Base-by-base conservation (phyloP, 805 yeast genomes). In the Suhomyces xylopsoci region DNA sequence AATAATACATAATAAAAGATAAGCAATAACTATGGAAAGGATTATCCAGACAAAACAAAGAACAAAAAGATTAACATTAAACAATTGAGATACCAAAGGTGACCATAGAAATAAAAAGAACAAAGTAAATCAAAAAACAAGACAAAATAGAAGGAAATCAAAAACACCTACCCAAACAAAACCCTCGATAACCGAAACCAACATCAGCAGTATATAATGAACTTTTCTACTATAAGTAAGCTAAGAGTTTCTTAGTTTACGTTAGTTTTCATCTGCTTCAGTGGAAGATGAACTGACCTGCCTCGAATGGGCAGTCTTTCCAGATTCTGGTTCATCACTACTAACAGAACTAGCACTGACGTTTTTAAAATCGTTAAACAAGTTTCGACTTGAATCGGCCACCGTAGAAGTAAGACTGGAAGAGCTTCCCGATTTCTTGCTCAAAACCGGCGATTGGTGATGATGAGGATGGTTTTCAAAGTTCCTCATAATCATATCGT, bases 401-500 rank as follows among this genome's bases (percentile, higher is more conserved):
- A 48, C 17, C 7, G 51, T 41, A 9, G 51, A 48, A 17, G 46
- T 9, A 15, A 48, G 28, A 48, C 51, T 48, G 6, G 47, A 10
- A 20, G 47, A 49, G 30, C 47, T 42, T 22, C 34, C 36, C 5
- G 49, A 36, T 24, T 49, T 49, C 19, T 46, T 34, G 10, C 47
- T 47, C 38, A 49, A 26, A 17, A 38, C 38, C 17, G 60, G 60
- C 36, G 60, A 53, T 38, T 53, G 56, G 34, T 55, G 55, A 41
- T 50, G 50, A 15, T 55, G 58, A 2, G 56, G 58, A 38, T 57
- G 69, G 45, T 63, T 62, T 50, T 75, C 78, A 52, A 71, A 69
- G 44, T 71, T 74, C 38, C 78, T 62, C 59, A 73, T 59, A 40
- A 75, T 68, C 78, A 75, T 74, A 51, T 75, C 79, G 52, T 75